Base-by-base conservation (phyloP, 139 green algal species). In the Monoraphidium neglectum region DNA sequence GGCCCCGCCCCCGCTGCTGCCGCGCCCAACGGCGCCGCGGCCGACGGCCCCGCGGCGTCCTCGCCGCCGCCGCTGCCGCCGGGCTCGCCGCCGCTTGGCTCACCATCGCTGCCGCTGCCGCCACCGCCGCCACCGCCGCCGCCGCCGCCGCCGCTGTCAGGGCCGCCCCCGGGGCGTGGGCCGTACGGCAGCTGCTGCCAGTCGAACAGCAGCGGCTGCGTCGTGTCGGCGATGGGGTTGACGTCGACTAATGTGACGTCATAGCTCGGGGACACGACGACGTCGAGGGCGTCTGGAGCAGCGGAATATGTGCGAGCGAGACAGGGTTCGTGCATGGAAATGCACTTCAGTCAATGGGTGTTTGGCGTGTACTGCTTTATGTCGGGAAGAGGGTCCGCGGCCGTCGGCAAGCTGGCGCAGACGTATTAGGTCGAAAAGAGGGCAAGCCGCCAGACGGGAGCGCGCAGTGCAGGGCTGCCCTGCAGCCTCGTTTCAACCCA, bases 241-340 rank as follows among this genome's bases (percentile, higher is more conserved):
- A 99, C 93, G 84, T 99, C 96, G 24, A 99, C 8, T 5, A 99
- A 67, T 26, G 83, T 83, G 1, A 96, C 83, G 0, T 63, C 54
- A 26, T 68, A 66, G 37, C 56, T 82, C 18, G 76, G 77, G 8
- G 92, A 84, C 0, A 99, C 78, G 63, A 98, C 97, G 8, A 97
- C 89, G 72, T 99, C 95, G 68, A 92, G 90, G 15, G 60, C 74
- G 71, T 81, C 78, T 80, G 71, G 63, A 76, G 49, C 24, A 53
- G 13, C 21, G 26, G n/a, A 5, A n/a, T n/a, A n/a, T n/a, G n/a
- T n/a, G n/a, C n/a, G 51, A 62, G 63, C 74, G 64, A 32, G 13
- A 21, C 28, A 49, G 72, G 66, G 81, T 73, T 65, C 74, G 65
- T 80, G 73, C 53, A 74, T 1, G 23, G 47, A 57, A 65, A 36